Percentiles rank a stretch among this genome's conserved stretches.
phyloP scores from a whole-genome alignment of 139 green algal species.

The Chlamydomonas sp. region DNA sequence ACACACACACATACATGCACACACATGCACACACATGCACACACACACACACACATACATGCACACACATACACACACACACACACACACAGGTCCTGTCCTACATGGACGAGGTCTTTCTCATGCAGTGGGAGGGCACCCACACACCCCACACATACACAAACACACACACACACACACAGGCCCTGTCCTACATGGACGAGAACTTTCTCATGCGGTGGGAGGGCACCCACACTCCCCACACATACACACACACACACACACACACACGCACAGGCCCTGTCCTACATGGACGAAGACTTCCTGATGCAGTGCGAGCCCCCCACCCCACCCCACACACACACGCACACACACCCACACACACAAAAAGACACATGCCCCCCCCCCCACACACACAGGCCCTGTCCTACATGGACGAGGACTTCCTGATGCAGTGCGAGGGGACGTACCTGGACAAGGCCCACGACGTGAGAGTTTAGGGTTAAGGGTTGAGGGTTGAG shows the following conservation, averaged over 20 bases:
- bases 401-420: conserved; percentile 68
- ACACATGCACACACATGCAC: too few relatives aligned
- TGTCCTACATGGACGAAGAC: conserved; percentile 73
- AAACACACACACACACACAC: not conserved
- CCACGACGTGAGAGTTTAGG: conserved; percentile 12
- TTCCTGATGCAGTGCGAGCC: conserved; percentile 73
- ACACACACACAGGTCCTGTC: conserved; percentile 45
- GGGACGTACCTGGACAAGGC: conserved; percentile 55
- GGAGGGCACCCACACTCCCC: conserved; percentile 47
- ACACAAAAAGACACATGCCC: not conserved
- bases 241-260: conserved; percentile 21
- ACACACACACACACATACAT: not conserved
- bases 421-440: conserved; percentile 76
- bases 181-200: conserved; percentile 66
- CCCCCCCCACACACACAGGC: conserved; percentile 29
- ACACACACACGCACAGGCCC: conserved; percentile 31
- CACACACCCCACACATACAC: conserved; percentile 36
- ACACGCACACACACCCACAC: not conserved
- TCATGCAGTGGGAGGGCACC: conserved; percentile 67
- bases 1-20: too few relatives aligned
- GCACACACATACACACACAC: not conserved
- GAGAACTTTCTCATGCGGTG: conserved; percentile 78
- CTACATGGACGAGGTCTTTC: conserved; percentile 69
- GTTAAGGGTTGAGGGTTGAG: not conserved
- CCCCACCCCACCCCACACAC: conserved; percentile 43